Evolutionary conservation across 2,329 filamentous ascomycete genomes (phyloP).

Genomic region (Penicillium sp.): DNA sequence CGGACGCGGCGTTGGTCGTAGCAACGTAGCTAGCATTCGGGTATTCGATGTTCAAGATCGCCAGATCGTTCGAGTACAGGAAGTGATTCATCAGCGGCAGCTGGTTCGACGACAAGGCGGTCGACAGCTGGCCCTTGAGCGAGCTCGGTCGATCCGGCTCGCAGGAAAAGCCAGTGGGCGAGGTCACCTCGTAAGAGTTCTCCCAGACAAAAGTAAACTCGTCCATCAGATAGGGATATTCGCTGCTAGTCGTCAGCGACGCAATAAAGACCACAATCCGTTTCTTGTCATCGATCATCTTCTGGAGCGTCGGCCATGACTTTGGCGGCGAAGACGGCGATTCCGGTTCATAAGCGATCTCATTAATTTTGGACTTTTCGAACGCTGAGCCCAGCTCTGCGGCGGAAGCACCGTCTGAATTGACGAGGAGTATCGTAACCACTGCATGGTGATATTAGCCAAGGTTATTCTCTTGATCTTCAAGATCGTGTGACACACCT

Average conservation of each 20-base stretch:
- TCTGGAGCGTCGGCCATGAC: conserved; percentile 66
- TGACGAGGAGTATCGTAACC: conserved; percentile 67
- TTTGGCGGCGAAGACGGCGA: conserved; percentile 39
- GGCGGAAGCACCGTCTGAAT: conserved; percentile 56
- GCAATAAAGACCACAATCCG: conserved; percentile 66
- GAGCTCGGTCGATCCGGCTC: conserved; percentile 58
- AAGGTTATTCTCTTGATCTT: too few species aligned
- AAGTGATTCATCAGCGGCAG: conserved; percentile 79
- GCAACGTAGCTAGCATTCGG: conserved; percentile 57
- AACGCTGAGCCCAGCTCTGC: conserved; percentile 53
- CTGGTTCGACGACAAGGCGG: conserved; percentile 53
- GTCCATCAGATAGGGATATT: conserved; percentile 42
- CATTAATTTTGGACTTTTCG: conserved; percentile 53
- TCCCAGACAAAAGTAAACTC: conserved; percentile 58
- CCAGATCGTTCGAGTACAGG: conserved; percentile 50
- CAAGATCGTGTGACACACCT: conserved; percentile 25
- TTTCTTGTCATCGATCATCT: conserved; percentile 59
- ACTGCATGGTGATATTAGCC: too few species aligned
- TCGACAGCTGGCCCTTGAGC: conserved; percentile 42
- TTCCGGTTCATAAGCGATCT: conserved; percentile 56
- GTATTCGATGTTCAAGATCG: conserved; percentile 52
- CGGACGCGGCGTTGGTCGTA: conserved; percentile 60
- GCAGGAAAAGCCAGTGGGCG: conserved; percentile 64
- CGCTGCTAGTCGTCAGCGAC: conserved; percentile 34
- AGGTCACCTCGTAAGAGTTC: conserved; percentile 61